Base-by-base conservation (phyloP, 768 basidiomycete species). In the Agaricus subrufescens region DNA sequence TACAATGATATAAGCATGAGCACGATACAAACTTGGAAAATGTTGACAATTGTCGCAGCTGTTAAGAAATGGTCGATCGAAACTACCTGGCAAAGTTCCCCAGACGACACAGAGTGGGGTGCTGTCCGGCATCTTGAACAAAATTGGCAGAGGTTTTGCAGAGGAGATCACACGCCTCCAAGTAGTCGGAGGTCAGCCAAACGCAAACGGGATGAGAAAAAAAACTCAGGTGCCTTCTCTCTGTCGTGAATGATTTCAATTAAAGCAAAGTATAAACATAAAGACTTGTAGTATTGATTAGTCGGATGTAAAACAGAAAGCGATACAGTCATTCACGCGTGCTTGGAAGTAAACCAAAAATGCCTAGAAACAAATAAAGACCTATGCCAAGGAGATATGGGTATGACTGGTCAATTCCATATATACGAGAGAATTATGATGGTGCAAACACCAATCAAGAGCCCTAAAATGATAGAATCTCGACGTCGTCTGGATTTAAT, bases 401-500 rank as follows among this genome's bases (percentile, higher is more conserved):
- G 11, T 29, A 37, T 6, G 19, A 15, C 39, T 8, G 29, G 30
- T 50, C 65, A 75, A 61, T 71, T 70, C 77, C 79, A 81, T 52
- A 80, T 58, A 62, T 79, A 81, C 15, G 75, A 74, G 44, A 83
- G 57, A 23, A 81, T 66, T 39, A 79, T 63, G 40, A 99, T 74
- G 42, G 85, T 75, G 69, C 93, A 93, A 26, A 90, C 67, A n/a
- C 90, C 94, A 63, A 95, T 87, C n/a, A 97, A 75, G 55, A 85
- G 73, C 8, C 94, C 95, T 68, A 98, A 69, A 61, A 98, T 92
- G 60, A 98, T 79, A 2, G 91, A 83, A 69, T 99, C 97, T 65
- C 94, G 76, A 58, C 95, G 78, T 63, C 96, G 81, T 45, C 96
- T 82, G 12, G 91, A 86, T 68, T 91, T 91, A 69, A 99, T 98